phyloP scores from a whole-genome alignment of 352 stramenopile species.

The Globisporangium irregulare region DNA sequence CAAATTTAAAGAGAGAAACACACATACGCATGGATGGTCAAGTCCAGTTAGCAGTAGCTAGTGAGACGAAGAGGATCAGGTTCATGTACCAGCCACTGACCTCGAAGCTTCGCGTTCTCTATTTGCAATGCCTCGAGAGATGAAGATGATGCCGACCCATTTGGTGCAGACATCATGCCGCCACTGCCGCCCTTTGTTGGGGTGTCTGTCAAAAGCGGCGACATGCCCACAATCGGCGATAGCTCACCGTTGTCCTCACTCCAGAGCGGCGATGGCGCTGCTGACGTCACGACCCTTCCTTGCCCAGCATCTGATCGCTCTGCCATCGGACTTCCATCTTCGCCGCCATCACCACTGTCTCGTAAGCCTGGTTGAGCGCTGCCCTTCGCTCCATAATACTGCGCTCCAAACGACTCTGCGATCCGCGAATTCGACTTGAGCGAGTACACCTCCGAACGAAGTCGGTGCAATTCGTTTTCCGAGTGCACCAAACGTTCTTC shows the following conservation, averaged over 20 bases:
- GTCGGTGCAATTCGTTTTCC: slow-evolving; percentile 58
- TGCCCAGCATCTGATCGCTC: slow-evolving; percentile 9
- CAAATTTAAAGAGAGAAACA: not conserved
- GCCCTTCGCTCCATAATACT: slow-evolving; percentile 17
- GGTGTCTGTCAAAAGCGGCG: slow-evolving; percentile 48
- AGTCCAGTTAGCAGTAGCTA: not conserved
- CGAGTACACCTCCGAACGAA: slow-evolving; percentile 47
- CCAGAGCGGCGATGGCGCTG: slow-evolving; percentile 54
- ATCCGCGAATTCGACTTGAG: slow-evolving; percentile 45
- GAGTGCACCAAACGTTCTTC: slow-evolving; percentile 57
- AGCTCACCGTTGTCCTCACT: slow-evolving; percentile 63
- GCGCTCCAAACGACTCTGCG: slow-evolving; percentile 43
- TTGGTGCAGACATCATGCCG: slow-evolving; percentile 13
- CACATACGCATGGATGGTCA: not conserved
- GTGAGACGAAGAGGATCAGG: not conserved
- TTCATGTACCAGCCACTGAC: slow-evolving; percentile 5
- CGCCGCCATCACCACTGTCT: not conserved
- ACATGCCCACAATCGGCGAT: slow-evolving; percentile 47
- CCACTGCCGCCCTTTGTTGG: slow-evolving; percentile 10
- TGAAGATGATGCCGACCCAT: not conserved
- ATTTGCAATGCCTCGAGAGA: slow-evolving; percentile 30
- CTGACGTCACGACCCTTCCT: slow-evolving; percentile 6
- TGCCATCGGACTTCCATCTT: slow-evolving; percentile 11
- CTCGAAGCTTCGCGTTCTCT: slow-evolving; percentile 60
- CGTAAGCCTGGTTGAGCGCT: not conserved